Base-by-base conservation (phyloP, 2,329 filamentous ascomycete species). In the Talaromyces marneffei region DNA sequence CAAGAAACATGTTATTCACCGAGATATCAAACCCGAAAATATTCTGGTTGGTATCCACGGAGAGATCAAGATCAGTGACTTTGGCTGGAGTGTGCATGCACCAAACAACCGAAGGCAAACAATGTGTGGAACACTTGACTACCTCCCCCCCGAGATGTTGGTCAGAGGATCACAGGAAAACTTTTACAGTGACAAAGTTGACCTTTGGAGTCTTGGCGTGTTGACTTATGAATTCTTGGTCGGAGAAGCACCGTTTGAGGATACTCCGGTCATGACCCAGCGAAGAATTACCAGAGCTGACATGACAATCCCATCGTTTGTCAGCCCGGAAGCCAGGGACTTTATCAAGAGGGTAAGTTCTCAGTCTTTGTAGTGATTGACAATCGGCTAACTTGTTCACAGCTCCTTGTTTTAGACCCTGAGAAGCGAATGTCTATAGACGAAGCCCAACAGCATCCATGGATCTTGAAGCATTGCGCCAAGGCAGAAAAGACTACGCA, bases 11-110 rank as follows among this genome's bases (percentile, higher is more conserved):
- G 90, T 97, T 68, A 97, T 97, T 79, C 93, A 97, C 77, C 85
- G 92, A 62, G 92, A 97, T 70, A 97, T 97, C 79, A 97, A 97
- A 80, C 92, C 92, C 2, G 92, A 97, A 78, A 97, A 97, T 71
- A 97, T 97, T 66, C 83, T 97, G 23, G 88, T 97, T 31, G 93
- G 93, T 14, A 92, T 97, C 63, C 93, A 97, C 72, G 94, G 92
- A 66, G 94, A 99, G 80, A 92, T 99, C 79, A 99, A 99, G 78
- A 92, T 99, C 71, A 95, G 91, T 4, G 94, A 99, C 76, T 99
- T 97, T 71, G 93, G 94, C 55, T 99, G 94, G 94, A 95, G 90
- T 73, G 94, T 97, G 3, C 94, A 99, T 76, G 94, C 94, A 4
- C 94, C 94, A 29, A 97, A 96, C 77, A 95, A 93, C 78, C 83